Conservation (phyloP, 306 rosid genomes). For the Corylus avellana region DNA sequence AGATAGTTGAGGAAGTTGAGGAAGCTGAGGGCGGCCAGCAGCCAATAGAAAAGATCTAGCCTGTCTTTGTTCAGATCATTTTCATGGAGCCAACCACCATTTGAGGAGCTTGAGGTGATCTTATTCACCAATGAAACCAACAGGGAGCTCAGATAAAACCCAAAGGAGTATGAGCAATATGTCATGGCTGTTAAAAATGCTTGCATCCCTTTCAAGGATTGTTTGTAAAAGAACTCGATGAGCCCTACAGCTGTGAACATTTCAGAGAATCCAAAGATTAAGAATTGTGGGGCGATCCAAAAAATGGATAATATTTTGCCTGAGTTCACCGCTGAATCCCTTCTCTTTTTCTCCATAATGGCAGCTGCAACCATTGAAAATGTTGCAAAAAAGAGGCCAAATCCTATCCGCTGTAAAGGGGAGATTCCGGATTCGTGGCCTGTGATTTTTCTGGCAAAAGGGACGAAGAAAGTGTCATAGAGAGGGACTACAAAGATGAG, state of each 20-base stretch:
- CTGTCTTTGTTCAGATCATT: constrained; percentile 80
- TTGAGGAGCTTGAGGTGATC: constrained; percentile 50
- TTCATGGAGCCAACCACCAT: constrained; percentile 71
- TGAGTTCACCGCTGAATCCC: constrained; percentile 52
- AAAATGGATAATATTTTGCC: constrained; percentile 66
- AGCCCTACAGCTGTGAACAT: constrained; percentile 92
- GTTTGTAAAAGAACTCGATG: constrained; percentile 87
- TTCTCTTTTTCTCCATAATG: constrained; percentile 71
- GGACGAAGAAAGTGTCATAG: constrained; percentile 80
- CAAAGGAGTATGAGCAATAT: constrained; percentile 89
- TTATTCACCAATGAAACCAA: constrained; percentile 74
- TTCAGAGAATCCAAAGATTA: constrained; percentile 89
- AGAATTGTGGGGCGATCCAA: constrained; percentile 95
- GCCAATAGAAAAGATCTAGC: constrained; percentile 86
- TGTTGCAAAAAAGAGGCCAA: constrained; percentile 79
- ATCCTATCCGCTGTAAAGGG: constrained; percentile 74
- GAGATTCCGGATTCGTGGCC: constrained; percentile 85
- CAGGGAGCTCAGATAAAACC: constrained; percentile 80
- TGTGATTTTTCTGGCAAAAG: constrained; percentile 70
- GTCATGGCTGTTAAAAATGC: constrained; percentile 82
- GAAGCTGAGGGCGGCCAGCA: constrained; percentile 71
- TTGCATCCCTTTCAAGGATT: constrained; percentile 78
- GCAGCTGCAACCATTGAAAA: constrained; percentile 96
- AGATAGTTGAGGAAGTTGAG: constrained; percentile 81
- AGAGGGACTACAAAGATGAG: constrained; percentile 80